Conservation (phyloP, 2,329 filamentous ascomycete genomes). For the Phyllosticta citriasiana region DNA sequence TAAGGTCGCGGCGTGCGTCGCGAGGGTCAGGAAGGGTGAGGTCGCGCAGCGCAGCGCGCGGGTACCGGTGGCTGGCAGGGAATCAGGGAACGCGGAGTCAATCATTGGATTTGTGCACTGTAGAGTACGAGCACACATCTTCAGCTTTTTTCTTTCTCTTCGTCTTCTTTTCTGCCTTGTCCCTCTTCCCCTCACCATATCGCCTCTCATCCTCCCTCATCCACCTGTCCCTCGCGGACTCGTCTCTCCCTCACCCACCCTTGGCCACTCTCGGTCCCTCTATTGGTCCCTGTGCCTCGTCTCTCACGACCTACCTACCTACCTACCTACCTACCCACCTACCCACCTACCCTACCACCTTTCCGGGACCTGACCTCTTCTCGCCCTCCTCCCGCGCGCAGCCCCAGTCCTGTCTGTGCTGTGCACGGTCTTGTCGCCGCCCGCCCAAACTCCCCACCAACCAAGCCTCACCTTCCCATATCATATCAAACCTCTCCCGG, state of each 20-base stretch:
- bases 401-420: neutral
- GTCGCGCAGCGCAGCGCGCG: no score
- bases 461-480: neutral
- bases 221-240: neutral
- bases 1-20: neutral
- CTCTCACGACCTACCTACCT: no score
- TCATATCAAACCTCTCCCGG: neutral
- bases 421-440: neutral
- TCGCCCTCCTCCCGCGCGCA: neutral
- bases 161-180: neutral
- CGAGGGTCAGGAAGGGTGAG: neutral
- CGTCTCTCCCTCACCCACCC: neutral
- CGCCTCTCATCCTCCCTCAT: neutral
- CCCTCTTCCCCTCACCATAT: neutral
- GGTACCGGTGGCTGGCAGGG: neutral
- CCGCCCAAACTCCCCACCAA: neutral
- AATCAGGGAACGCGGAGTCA: neutral
- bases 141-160: neutral
- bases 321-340: neutral
- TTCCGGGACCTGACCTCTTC: neutral
- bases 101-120: neutral
- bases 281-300: neutral
- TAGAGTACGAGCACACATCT: neutral
- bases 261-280: neutral
- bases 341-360: neutral